Evolutionary conservation across 768 basidiomycete genomes (phyloP).

Genomic region (Suillus alpinus): DNA sequence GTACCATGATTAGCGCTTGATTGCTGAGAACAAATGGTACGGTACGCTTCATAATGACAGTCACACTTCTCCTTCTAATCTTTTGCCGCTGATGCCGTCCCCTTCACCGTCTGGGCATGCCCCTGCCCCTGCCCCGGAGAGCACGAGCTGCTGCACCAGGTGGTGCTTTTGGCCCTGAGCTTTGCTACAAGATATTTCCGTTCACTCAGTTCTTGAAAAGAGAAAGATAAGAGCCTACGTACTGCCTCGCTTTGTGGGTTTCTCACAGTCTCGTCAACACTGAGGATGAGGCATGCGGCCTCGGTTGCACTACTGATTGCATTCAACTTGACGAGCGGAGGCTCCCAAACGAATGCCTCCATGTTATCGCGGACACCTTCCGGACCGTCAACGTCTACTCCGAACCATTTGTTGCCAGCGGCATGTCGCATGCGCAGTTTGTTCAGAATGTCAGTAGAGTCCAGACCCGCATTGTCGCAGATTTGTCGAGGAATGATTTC

Average conservation of each 20-base stretch:
- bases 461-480: constrained; percentile 96
- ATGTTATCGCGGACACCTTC: constrained; percentile 94
- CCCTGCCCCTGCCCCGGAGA: constrained; percentile 82
- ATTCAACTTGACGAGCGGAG: constrained; percentile 91
- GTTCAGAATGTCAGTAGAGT: constrained; percentile 96
- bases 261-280: constrained; percentile 95
- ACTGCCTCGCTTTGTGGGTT: constrained; percentile 95
- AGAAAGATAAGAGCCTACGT: constrained; percentile 28
- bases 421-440: constrained; percentile 97
- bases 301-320: constrained; percentile 95
- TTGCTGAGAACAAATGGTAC: constrained; percentile 20
- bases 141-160: constrained; percentile 90
- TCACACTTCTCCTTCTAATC: constrained; percentile 10
- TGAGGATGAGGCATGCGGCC: constrained; percentile 93
- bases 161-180: constrained; percentile 84
- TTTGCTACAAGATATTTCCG: constrained; percentile 44
- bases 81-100: constrained; percentile 7
- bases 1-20: constrained; percentile 9
- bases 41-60: constrained; percentile 13
- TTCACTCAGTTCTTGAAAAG: constrained; percentile 15
- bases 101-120: constrained; percentile 65
- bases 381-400: constrained; percentile 89
- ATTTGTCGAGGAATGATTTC: constrained; percentile 98
- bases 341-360: constrained; percentile 99
- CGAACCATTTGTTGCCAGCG: constrained; percentile 83